Percentiles rank a stretch among this genome's conserved stretches.
Evolutionary conservation across 2,329 filamentous ascomycete genomes (phyloP).

Genomic region (Aquanectria penicillioides): DNA sequence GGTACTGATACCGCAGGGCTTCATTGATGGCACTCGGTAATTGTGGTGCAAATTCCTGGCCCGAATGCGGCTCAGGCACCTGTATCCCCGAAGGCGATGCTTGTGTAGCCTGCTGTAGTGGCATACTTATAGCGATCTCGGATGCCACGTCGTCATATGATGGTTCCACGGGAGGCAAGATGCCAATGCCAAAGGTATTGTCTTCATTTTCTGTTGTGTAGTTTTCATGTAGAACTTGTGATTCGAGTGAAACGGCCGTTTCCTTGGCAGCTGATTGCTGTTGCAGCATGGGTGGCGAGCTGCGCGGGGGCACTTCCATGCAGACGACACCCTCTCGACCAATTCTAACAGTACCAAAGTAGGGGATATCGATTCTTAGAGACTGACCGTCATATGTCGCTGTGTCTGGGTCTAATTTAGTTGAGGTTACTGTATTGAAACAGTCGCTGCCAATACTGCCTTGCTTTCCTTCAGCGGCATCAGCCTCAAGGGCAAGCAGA

Average conservation of each 20-base stretch:
- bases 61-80: neutral
- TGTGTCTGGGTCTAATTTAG: constrained; percentile 36
- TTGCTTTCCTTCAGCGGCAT: neutral
- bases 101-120: neutral
- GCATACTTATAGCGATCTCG: neutral
- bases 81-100: neutral
- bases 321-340: constrained; percentile 1
- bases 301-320: neutral
- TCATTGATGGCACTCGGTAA: constrained; percentile 2
- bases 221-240: too few species aligned
- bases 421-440: constrained; percentile 41
- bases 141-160: too few species aligned
- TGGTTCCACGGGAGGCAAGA: too few species aligned
- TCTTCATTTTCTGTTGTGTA: too few species aligned
- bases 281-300: neutral
- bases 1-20: constrained; percentile 1
- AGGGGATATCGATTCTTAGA: constrained; percentile 10
- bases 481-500: neutral
- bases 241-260: too few species aligned
- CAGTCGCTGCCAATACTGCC: neutral
- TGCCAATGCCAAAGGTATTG: too few species aligned
- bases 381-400: constrained; percentile 33
- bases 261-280: too few species aligned
- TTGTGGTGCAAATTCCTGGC: neutral
- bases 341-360: constrained; percentile 17